Base-by-base conservation (phyloP, 225 moss, liverwort and hornwort genomes). In the Antitrichia curtipendula region DNA sequence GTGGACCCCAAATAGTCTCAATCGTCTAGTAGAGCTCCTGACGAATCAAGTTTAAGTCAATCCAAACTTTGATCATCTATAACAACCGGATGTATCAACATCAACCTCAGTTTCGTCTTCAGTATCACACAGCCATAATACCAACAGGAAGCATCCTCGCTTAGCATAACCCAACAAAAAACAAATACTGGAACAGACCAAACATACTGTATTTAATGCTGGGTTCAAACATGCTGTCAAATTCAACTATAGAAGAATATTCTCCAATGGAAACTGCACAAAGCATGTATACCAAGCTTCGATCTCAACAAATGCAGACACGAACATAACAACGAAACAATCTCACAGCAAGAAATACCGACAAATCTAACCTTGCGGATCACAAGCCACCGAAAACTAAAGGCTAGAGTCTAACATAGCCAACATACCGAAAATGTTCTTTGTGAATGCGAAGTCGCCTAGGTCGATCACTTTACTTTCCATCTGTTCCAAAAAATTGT, bases 401-500 rank as follows among this genome's bases (percentile, higher is more conserved):
- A 69, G 40, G 69, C 24, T 8, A 41, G 7, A 9, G 16, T 17
- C 4, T 43, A 21, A 50, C 25, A 20, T 52, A 32, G 75, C 19
- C 47, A 52, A 20, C 72, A 45, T 59, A 84, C 84, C 41, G 5
- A 16, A 6, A 6, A 20, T 9, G 22, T 7, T 14, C 4, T 9
- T n/a, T 53, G 53, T 3, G 6, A 14, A 77, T 53, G 53, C 3
- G 6, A 14, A 77, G 6, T 36, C 32, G n/a, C 25, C 9, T 3
- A 16, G 3, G n/a, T 6, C n/a, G n/a, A 77, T n/a, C 54, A 36
- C 53, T 52, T 77, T n/a, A 13, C 24, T 22, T 16, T 8, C 7
- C 3, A 0, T 0, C 25, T 14, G 54, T 22, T 56, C 11, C 54
- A 77, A 4, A 77, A 7, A 0, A 6, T 9, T 4, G 2, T 8